These are phyloP conservation scores for Aspergillus ibericus DNA, from an alignment of 2,329 filamentous ascomycete species.

Conservation along the genomic window DNA sequence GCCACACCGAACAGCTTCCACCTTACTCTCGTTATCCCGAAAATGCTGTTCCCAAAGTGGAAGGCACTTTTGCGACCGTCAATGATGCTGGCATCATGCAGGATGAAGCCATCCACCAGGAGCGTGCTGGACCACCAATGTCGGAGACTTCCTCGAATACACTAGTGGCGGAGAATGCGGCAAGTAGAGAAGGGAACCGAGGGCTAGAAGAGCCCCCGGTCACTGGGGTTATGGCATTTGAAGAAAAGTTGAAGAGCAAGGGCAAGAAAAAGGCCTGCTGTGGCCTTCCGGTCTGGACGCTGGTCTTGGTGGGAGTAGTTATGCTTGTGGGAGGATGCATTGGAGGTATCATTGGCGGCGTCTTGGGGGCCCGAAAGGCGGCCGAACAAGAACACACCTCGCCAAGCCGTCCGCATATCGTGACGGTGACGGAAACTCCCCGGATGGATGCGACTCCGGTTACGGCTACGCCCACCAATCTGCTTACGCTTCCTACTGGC, in stretches of 20 bases:
- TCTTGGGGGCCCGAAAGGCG: slow-evolving; percentile 48
- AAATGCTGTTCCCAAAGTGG: slow-evolving; percentile 62
- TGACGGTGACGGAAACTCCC: slow-evolving; percentile 51
- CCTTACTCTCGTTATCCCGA: slow-evolving; percentile 90
- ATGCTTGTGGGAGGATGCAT: slow-evolving; percentile 52
- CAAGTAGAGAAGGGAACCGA: slow-evolving; percentile 12
- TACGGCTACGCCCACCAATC: slow-evolving; percentile 44
- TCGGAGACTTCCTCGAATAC: slow-evolving; percentile 37
- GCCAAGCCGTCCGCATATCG: slow-evolving; percentile 29
- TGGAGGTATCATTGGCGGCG: slow-evolving; percentile 56
- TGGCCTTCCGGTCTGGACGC: slow-evolving; percentile 53
- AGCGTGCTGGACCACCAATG: slow-evolving; percentile 25
- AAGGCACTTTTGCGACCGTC: slow-evolving; percentile 33
- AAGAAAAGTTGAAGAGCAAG: slow-evolving; percentile 48
- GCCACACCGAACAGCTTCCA: slow-evolving; percentile 85
- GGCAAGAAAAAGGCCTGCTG: slow-evolving; percentile 47
- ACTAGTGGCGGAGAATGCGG: slow-evolving; percentile 18
- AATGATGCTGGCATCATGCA: slow-evolving; percentile 45
- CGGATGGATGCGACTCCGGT: slow-evolving; percentile 54
- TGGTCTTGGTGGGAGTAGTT: slow-evolving; percentile 48
- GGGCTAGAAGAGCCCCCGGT: slow-evolving; percentile 24
- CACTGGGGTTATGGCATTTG: slow-evolving; percentile 42
- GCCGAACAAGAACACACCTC: slow-evolving; percentile 29
- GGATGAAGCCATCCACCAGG: slow-evolving; percentile 52
- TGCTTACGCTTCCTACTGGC: slow-evolving; percentile 53